Evolutionary conservation across 495 filamentous ascomycete species (phyloP).

Genomic region (Talaromyces borbonicus): DNA sequence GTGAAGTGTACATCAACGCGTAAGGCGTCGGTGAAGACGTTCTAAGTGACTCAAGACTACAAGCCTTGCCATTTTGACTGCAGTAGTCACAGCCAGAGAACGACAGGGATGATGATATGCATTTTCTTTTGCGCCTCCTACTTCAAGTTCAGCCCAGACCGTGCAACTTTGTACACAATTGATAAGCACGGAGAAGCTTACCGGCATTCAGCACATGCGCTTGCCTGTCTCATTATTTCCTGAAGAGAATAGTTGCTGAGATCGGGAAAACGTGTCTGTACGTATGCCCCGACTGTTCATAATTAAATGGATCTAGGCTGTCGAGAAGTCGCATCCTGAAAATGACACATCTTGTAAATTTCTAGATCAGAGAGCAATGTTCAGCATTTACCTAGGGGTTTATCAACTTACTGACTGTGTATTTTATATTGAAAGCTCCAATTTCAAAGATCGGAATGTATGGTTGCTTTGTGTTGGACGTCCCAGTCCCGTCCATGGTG

Average conservation of each 20-base stretch:
- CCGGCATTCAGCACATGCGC: slow-evolving; percentile 12
- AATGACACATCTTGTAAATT: too few species aligned
- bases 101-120: slow-evolving; percentile 5
- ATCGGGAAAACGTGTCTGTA: too few species aligned
- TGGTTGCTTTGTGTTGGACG: too few species aligned
- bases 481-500: too few species aligned
- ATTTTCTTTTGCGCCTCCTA: not conserved
- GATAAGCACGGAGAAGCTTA: not conserved
- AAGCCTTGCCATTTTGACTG: slow-evolving; percentile 1
- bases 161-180: slow-evolving; percentile 6
- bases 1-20: not conserved
- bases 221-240: slow-evolving; percentile 14
- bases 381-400: too few species aligned
- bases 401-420: too few species aligned
- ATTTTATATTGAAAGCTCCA: too few species aligned
- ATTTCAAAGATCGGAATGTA: too few species aligned
- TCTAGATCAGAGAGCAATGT: too few species aligned
- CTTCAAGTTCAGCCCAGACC: slow-evolving; percentile 11
- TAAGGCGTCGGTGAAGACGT: not conserved
- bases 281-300: too few species aligned
- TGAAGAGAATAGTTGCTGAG: not conserved
- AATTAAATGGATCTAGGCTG: too few species aligned
- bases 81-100: slow-evolving; percentile 13
- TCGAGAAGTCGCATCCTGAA: too few species aligned
- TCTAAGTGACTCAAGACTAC: not conserved